phyloP scores from a whole-genome alignment of 306 rosid species.

The Adenanthera pavonina region DNA sequence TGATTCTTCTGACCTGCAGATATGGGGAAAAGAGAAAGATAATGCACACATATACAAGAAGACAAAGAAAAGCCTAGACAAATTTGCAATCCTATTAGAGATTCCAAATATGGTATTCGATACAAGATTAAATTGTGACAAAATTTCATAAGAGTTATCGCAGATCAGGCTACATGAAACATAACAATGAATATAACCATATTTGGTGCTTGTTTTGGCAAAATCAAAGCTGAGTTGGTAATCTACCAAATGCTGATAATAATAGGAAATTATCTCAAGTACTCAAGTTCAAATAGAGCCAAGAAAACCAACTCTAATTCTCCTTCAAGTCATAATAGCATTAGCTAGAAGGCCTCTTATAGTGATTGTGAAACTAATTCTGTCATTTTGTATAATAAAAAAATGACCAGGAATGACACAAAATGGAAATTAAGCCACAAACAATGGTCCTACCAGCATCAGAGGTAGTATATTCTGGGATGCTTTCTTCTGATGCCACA shows the following conservation, averaged over 20 bases:
- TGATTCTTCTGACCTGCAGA: slow-evolving; percentile 18
- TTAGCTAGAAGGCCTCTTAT: neutral
- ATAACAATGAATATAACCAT: neutral
- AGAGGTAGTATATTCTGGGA: neutral
- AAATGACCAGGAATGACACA: neutral
- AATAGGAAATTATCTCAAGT: neutral
- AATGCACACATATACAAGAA: neutral
- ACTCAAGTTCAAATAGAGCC: neutral
- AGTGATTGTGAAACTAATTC: neutral
- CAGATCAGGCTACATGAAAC: neutral
- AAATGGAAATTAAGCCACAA: neutral
- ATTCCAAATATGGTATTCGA: neutral
- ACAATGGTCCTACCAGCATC: slow-evolving; percentile 3
- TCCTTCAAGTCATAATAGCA: neutral
- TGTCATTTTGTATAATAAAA: neutral
- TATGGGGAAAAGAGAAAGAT: neutral
- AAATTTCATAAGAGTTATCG: neutral
- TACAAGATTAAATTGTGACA: neutral
- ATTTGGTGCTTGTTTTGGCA: neutral
- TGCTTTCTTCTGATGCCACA: neutral
- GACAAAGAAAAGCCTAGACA: neutral
- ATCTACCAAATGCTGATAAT: neutral
- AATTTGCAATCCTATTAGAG: neutral
- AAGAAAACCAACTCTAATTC: neutral
- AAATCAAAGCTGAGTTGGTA: neutral